phyloP scores from a whole-genome alignment of 1,284 basidiomycete species.

The Sporisorium reilianum region DNA sequence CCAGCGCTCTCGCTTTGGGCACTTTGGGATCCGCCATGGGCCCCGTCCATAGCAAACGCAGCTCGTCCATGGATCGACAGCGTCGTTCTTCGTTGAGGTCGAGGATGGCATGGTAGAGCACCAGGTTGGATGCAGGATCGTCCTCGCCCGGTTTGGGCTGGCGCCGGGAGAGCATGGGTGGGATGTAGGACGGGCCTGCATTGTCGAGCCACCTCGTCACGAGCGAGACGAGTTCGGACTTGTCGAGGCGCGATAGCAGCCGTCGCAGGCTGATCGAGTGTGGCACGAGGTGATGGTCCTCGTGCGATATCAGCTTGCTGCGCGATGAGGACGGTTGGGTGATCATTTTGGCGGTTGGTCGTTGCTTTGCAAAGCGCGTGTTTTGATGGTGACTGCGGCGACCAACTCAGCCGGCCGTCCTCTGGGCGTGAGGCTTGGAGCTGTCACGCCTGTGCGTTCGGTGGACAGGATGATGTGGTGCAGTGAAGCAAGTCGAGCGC shows the following conservation, averaged over 20 bases:
- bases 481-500: not conserved
- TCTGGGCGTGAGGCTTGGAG: no score
- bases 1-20: constrained; percentile 51
- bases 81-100: constrained; percentile 53
- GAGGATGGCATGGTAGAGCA: constrained; percentile 42
- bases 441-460: not conserved
- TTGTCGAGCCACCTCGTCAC: constrained; percentile 44
- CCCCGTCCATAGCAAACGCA: constrained; percentile 44
- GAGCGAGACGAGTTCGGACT: constrained; percentile 37
- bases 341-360: constrained; percentile 28
- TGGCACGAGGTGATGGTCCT: constrained; percentile 32
- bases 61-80: constrained; percentile 44
- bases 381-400: not conserved
- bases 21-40: constrained; percentile 55
- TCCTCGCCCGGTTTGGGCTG: constrained; percentile 32
- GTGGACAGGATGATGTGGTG: not conserved
- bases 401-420: not conserved
- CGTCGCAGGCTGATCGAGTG: constrained; percentile 44
- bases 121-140: constrained; percentile 35
- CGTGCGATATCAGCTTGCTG: constrained; percentile 36
- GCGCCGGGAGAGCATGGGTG: constrained; percentile 47
- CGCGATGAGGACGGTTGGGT: constrained; percentile 43
- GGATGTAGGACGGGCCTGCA: constrained; percentile 30
- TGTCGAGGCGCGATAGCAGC: constrained; percentile 43
- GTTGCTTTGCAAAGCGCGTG: not conserved